A percentile compares a stretch with the other conserved stretches of the same genome.
These are phyloP conservation scores for Calocybe gangraenosa DNA, from an alignment of 768 basidiomycete species.

Conservation along the genomic window DNA sequence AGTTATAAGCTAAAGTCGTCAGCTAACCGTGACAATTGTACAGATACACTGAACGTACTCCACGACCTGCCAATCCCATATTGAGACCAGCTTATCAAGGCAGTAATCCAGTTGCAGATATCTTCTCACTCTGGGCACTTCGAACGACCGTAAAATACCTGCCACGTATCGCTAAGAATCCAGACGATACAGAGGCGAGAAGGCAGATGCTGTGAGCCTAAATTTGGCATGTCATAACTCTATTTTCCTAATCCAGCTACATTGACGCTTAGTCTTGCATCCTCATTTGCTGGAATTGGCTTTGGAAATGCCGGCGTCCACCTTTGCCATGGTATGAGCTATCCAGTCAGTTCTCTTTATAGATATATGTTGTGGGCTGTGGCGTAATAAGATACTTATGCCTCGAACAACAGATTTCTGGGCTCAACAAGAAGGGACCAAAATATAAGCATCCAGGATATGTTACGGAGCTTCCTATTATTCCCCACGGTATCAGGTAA, in stretches of 20 bases:
- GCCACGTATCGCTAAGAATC: slow-evolving; percentile 79
- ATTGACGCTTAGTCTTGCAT: slow-evolving; percentile 59
- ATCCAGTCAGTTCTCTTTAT: slow-evolving; percentile 59
- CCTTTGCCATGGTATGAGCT: slow-evolving; percentile 86
- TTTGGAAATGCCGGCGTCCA: slow-evolving; percentile 94
- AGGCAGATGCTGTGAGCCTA: slow-evolving; percentile 77
- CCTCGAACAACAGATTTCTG: slow-evolving; percentile 66
- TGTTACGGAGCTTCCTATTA: slow-evolving; percentile 78
- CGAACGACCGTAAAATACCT: slow-evolving; percentile 85
- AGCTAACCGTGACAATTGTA: slow-evolving; percentile 1
- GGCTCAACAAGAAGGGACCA: slow-evolving; percentile 90
- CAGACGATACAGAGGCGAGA: slow-evolving; percentile 77
- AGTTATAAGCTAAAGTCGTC: slow-evolving; percentile 4
- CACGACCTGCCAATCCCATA: slow-evolving; percentile 87
- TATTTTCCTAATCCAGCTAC: neutral
- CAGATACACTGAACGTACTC: slow-evolving; percentile 87
- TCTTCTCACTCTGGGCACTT: slow-evolving; percentile 94
- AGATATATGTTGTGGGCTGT: too few species aligned
- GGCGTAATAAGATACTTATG: neutral
- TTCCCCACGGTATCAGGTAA: slow-evolving; percentile 87
- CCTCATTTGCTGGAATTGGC: slow-evolving; percentile 93
- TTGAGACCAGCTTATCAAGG: slow-evolving; percentile 91
- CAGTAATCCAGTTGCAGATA: slow-evolving; percentile 91
- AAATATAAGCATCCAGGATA: slow-evolving; percentile 93
- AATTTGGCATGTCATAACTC: neutral